phyloP scores from a whole-genome alignment of 2,329 filamentous ascomycete genomes.

The Fusarium brachygibbosum region DNA sequence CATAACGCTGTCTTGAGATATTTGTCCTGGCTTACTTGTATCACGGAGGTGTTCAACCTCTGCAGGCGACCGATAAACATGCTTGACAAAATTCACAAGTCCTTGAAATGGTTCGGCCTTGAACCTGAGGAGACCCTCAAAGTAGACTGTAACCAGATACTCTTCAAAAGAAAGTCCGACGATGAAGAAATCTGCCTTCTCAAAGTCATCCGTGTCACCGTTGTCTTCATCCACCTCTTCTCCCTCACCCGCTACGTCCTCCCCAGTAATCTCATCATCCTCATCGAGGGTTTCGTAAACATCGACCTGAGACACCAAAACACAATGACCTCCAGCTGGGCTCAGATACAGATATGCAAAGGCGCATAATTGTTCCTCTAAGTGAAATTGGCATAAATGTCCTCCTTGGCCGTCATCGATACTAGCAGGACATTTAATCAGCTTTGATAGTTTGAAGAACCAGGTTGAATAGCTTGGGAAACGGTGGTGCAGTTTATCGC shows the following conservation, averaged over 20 bases:
- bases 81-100: not conserved
- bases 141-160: constrained; percentile 7
- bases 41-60: not conserved
- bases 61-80: constrained; percentile 2
- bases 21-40: not conserved
- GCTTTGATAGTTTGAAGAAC: constrained; percentile 2
- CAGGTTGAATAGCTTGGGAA: not conserved
- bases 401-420: constrained; percentile 1
- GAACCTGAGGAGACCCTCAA: not conserved
- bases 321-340: not conserved
- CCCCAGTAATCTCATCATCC: too few relatives aligned
- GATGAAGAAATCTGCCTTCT: not conserved
- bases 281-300: not conserved
- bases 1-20: fast-evolving
- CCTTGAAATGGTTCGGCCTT: not conserved
- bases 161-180: constrained; percentile 1
- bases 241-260: too few relatives aligned
- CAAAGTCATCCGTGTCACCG: not conserved
- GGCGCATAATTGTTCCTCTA: not conserved
- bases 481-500: not conserved
- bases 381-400: not conserved
- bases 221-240: not conserved
- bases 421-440: not conserved
- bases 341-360: constrained; percentile 11
- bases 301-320: not conserved